Evolutionary conservation across 73 alveolate species (phyloP), one percentile per base, ranked within the genome.

Genomic region (Urostyla sp.): DNA sequence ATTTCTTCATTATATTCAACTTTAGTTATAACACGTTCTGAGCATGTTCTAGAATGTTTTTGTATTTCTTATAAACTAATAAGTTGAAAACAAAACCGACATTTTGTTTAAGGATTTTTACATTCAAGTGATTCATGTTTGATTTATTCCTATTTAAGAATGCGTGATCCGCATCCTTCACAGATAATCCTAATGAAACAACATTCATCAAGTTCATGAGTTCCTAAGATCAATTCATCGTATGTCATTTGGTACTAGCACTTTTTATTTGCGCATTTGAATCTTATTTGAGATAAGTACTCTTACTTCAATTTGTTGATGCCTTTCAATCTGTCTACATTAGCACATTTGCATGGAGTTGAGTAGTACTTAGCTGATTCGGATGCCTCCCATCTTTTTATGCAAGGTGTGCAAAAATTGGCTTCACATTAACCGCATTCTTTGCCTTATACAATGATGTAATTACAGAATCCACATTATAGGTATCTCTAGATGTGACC

Each of bases 141-240:
- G 5, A 69, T 18, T 23, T 69, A 30, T 37, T 69, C 83, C 21
- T 69, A 45, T 23, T 69, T 69, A 49, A 49, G 49, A 30, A 69
- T 69, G 15, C 69, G 21, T 54, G 48, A 27, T 3, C 83, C 83
- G 27, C 83, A 69, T 3, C 83, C 83, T 45, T 69, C 83, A 37
- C 83, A 69, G 72, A 46, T 44, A 20, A 69, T 59, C 31, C 83
- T 69, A 7, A 69, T 44, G 23, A 27, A 69, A 44, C 49, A 30
- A 54, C 83, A 69, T 16, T 69, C 83, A 3, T 69, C 83, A 6
- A 69, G 54, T 48, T 69, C 83, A 49, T 69, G 83, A 46, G 72
- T 46, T 44, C 83, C 83, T 27, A 20, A 34, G 15, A 69, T 21
- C 4, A 69, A 37, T 55, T 69, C 83, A 49, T 69, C 83, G 30